Percentiles rank a stretch among this genome's conserved stretches.
These are phyloP conservation scores for Termitomyces titanicus DNA, from an alignment of 768 basidiomycete species.

Conservation along the genomic window DNA sequence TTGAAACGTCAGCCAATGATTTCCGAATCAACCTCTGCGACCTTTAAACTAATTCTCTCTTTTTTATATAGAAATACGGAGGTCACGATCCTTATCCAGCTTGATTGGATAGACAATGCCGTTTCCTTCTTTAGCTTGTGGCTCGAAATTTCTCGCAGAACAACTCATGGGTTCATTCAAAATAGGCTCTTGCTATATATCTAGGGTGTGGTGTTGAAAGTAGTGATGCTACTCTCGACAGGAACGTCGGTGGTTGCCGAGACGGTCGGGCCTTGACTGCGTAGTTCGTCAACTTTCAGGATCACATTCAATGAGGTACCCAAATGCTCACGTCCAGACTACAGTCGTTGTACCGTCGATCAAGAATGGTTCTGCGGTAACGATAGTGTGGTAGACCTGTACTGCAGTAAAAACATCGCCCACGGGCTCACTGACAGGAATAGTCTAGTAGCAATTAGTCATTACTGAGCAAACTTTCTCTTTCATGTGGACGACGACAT, in stretches of 20 bases:
- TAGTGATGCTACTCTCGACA: too few relatives aligned
- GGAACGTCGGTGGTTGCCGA: background rate
- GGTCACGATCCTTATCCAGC: too few relatives aligned
- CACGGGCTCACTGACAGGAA: background rate
- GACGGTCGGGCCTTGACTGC: conserved; percentile 1
- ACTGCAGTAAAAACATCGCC: conserved; percentile 19
- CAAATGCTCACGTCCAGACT: conserved; percentile 28
- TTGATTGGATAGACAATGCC: too few relatives aligned
- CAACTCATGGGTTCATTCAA: too few relatives aligned
- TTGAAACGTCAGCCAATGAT: too few relatives aligned
- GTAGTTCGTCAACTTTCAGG: background rate
- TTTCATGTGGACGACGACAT: background rate
- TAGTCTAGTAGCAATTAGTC: background rate
- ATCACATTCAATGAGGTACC: background rate
- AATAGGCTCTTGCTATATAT: too few relatives aligned
- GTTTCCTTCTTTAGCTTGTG: too few relatives aligned
- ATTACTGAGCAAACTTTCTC: background rate
- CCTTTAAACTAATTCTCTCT: too few relatives aligned
- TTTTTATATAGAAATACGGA: too few relatives aligned
- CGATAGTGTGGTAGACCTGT: conserved; percentile 21
- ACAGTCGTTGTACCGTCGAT: conserved; percentile 24
- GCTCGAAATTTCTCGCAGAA: too few relatives aligned
- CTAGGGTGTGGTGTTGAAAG: too few relatives aligned
- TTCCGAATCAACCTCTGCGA: too few relatives aligned
- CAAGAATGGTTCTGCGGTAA: conserved; percentile 25